Conservation (phyloP, 371 early-diverging fungal genomes). For the Ecytonucleospora hepatopenaei region DNA sequence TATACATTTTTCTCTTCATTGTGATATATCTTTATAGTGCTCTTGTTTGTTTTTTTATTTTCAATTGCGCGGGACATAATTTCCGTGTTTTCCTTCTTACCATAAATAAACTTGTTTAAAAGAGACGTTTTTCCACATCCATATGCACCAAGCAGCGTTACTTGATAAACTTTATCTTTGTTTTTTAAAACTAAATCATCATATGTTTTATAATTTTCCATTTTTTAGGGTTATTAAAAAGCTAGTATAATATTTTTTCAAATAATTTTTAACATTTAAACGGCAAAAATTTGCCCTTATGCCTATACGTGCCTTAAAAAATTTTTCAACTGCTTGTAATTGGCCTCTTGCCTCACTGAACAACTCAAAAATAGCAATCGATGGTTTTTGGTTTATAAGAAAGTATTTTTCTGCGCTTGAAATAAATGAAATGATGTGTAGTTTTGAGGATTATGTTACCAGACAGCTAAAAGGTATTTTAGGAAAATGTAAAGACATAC, state of each 20-base stretch:
- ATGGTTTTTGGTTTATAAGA: constrained; percentile 53
- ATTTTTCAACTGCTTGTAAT: constrained; percentile 12
- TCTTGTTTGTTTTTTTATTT: constrained; percentile 1
- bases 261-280: too few relatives aligned
- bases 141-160: constrained; percentile 48
- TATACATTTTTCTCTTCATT: neutral
- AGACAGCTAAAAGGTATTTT: constrained; percentile 12
- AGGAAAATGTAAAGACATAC: constrained; percentile 17
- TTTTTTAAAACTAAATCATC: neutral
- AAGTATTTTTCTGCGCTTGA: constrained; percentile 28
- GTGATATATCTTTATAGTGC: neutral
- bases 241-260: too few relatives aligned
- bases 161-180: constrained; percentile 24
- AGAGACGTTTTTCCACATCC: constrained; percentile 56
- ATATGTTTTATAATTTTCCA: neutral
- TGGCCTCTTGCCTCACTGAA: constrained; percentile 28
- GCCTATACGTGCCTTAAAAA: constrained; percentile 52
- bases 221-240: too few relatives aligned
- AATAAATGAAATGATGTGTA: constrained; percentile 2
- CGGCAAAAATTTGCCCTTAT: constrained; percentile 23
- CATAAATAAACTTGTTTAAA: constrained; percentile 34
- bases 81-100: constrained; percentile 26
- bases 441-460: constrained; percentile 6
- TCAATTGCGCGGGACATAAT: constrained; percentile 30
- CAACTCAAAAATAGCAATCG: constrained; percentile 42